phyloP scores from a whole-genome alignment of 352 stramenopile genomes.

The Globisporangium rhizosaccharum region DNA sequence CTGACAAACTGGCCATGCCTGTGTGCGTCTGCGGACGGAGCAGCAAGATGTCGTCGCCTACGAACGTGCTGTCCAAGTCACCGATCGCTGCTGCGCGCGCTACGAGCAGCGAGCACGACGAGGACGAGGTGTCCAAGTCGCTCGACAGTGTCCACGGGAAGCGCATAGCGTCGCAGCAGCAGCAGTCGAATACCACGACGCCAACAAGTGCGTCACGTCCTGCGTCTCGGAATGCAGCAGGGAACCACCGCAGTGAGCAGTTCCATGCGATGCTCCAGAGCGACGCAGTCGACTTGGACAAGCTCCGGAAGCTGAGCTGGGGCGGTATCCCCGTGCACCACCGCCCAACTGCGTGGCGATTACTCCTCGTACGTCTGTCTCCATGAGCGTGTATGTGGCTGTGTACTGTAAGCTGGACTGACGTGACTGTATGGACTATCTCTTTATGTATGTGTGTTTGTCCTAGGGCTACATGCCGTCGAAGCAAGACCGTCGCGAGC shows the following conservation, averaged over 20 bases:
- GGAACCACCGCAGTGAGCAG: slow-evolving; percentile 67
- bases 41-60: slow-evolving; percentile 34
- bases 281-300: slow-evolving; percentile 85
- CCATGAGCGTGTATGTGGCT: neutral
- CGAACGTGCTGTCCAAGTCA: slow-evolving; percentile 11
- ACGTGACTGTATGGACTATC: neutral
- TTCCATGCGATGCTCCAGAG: slow-evolving; percentile 64
- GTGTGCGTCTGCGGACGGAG: neutral
- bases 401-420: neutral
- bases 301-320: slow-evolving; percentile 89
- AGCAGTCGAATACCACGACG: neutral
- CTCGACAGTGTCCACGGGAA: slow-evolving; percentile 17
- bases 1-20: neutral
- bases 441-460: neutral
- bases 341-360: slow-evolving; percentile 91
- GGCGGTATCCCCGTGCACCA: slow-evolving; percentile 85
- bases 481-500: slow-evolving; percentile 87
- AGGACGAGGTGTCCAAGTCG: slow-evolving; percentile 21
- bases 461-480: slow-evolving; percentile 93
- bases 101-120: slow-evolving; percentile 14
- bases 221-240: slow-evolving; percentile 54
- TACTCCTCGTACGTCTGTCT: slow-evolving; percentile 83
- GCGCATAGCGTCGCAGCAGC: slow-evolving; percentile 7
- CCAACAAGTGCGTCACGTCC: slow-evolving; percentile 7
- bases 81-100: slow-evolving; percentile 2